Percentiles rank a stretch among this genome's conserved stretches.
Conservation (phyloP, 2,329 filamentous ascomycete genomes). For the Fonsecaea monophora region DNA sequence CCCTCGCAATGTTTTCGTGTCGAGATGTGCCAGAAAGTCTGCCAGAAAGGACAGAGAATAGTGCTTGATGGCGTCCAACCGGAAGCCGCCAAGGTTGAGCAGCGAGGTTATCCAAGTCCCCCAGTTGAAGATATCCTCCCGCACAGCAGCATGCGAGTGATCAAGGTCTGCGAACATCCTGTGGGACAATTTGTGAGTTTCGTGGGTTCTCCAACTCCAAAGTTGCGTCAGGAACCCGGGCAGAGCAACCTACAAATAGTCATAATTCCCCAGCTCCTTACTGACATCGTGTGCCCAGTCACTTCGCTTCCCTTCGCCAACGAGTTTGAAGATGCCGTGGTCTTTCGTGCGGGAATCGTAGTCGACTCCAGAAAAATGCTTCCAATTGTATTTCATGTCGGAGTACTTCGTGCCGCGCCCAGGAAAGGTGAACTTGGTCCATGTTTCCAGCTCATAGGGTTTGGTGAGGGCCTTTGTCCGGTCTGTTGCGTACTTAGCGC, state of each 20-base stretch:
- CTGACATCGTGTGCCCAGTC: constrained; percentile 68
- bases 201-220: neutral
- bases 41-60: constrained; percentile 71
- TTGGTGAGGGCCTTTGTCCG: constrained; percentile 62
- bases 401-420: constrained; percentile 67
- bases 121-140: constrained; percentile 70
- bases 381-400: constrained; percentile 67
- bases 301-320: constrained; percentile 60
- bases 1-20: constrained; percentile 47
- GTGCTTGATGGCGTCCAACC: constrained; percentile 77
- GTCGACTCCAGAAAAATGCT: constrained; percentile 73
- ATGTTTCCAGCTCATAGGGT: constrained; percentile 69
- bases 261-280: constrained; percentile 70
- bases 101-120: constrained; percentile 69
- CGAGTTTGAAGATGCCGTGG: constrained; percentile 67
- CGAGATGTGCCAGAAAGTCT: constrained; percentile 66
- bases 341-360: constrained; percentile 65
- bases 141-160: constrained; percentile 68
- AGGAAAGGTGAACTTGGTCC: constrained; percentile 71
- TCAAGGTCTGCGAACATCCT: constrained; percentile 74
- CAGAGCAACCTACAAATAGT: constrained; percentile 46
- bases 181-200: constrained; percentile 1
- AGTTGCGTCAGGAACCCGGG: neutral
- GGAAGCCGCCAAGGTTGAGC: constrained; percentile 68
- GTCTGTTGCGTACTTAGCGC: constrained; percentile 46